Base-by-base conservation (phyloP, 2,329 filamentous ascomycete species). In the Knoxdaviesia capensis region DNA sequence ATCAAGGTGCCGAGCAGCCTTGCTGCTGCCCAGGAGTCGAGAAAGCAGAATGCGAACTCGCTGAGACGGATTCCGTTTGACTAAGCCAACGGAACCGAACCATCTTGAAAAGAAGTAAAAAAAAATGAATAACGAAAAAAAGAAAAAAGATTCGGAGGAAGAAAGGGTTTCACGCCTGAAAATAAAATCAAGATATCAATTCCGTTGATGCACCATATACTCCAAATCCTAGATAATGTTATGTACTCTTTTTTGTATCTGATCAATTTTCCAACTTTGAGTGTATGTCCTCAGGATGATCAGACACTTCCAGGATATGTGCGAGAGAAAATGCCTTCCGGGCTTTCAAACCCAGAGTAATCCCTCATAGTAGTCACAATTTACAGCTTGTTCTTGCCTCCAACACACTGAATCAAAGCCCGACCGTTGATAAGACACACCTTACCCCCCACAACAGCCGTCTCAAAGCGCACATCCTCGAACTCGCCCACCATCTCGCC, bases 1-100 rank as follows among this genome's bases (percentile, higher is more conserved):
- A 98, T 98, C 59, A 88, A 93, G 52, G 90, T 98, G 10, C 92
- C 90, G 0, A 94, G 87, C 54, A 88, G 85, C 42, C 71, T 96
- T 44, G 92, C 87, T 31, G 92, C 90, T 1, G 84, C 84, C 9
- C 79, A 86, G 50, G 88, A 94, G 61, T 79, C 81, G 69, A 79
- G 73, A 65, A 96, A 92, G 64, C 68, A 68, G 43, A 76, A 69
- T 36, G 68, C 59, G 6, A 66, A 74, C 45, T 61, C 64, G 10
- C 56, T 92, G 50, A 71, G 84, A 48, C 71, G 83, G 50, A 77
- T 92, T 51, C 84, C 84, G 0, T 92, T 92, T 58, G 86, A 83
- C 58, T 98, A 58, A 52, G 43, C 34, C 31, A 33, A 8, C 34
- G 33, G 11, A 20, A 28, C 6, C 11, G 30, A 33, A 33, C 20